Evolutionary conservation across 805 yeast genomes (phyloP), one percentile per base, ranked within the genome.

Genomic region (Ogataea paradorogensis): DNA sequence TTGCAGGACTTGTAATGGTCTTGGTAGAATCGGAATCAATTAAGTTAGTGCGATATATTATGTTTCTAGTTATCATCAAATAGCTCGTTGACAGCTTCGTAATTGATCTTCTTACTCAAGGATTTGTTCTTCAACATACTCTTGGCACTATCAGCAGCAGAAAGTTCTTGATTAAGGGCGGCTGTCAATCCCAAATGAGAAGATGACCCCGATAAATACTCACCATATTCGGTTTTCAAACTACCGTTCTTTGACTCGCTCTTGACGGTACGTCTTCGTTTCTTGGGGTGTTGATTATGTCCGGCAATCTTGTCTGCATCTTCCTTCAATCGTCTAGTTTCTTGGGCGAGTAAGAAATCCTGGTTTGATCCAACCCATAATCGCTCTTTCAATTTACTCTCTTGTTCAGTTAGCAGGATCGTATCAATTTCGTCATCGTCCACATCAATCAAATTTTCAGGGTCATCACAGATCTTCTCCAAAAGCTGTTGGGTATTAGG

Each of bases 251-350:
- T 53, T 2, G 56, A 69, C 27, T 61, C 65, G 15, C 59, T 56
- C 18, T 50, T 48, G 9, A 44, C 43, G 9, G 47, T 50, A 15
- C 52, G 47, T 33, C 55, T 54, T 20, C 70, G 67, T 62, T 76
- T 76, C 53, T 77, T 71, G 10, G 77, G 63, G 46, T 67, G 66
- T 45, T 67, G 66, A 3, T 76, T 71, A 46, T 84, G 85, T 5
- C 98, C 99, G 0, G 91, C 83, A 22, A 86, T 75, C 43, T 76
- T 78, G 63, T 93, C 98, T 0, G 95, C 93, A 58, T 89, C 95
- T 37, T 74, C 73, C 58, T 90, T 87, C 44, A 91, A 69, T 46
- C 90, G 69, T 56, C 87, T 89, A 51, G 78, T 77, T 53, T 91
- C 97, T 62, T 88, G 95, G 33, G 84, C 93, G 7, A 87, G 59